Evolutionary conservation across 495 filamentous ascomycete species (phyloP).

Genomic region (Hypoxylon trugodes): DNA sequence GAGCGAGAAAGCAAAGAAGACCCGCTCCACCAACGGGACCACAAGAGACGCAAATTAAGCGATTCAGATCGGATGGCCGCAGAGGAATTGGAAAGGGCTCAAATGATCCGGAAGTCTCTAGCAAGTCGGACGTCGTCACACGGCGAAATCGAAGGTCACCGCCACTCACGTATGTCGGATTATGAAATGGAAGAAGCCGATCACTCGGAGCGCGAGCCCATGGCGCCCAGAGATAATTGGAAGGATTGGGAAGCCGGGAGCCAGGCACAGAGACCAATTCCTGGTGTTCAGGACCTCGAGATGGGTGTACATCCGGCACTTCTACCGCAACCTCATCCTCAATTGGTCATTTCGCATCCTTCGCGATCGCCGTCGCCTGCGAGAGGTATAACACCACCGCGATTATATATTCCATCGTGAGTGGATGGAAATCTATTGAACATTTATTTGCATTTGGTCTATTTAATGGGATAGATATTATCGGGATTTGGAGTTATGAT

Average conservation of each 20-base stretch:
- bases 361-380: slow-evolving; percentile 41
- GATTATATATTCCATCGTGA: slow-evolving; percentile 14
- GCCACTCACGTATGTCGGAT: neutral
- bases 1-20: slow-evolving; percentile 23
- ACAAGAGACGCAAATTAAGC: slow-evolving; percentile 41
- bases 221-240: slow-evolving; percentile 32
- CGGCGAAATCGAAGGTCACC: neutral
- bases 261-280: slow-evolving; percentile 37
- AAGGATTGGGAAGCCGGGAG: slow-evolving; percentile 46
- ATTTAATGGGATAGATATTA: too few relatives aligned
- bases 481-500: too few relatives aligned
- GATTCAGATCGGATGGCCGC: slow-evolving; percentile 35
- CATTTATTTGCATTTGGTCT: too few relatives aligned
- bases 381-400: slow-evolving; percentile 15
- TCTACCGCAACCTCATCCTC: slow-evolving; percentile 34
- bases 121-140: slow-evolving; percentile 48
- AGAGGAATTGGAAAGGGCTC: slow-evolving; percentile 50
- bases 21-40: slow-evolving; percentile 31
- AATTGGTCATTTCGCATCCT: slow-evolving; percentile 41
- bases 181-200: slow-evolving; percentile 10
- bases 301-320: slow-evolving; percentile 35
- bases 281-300: slow-evolving; percentile 42
- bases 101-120: slow-evolving; percentile 59
- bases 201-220: slow-evolving; percentile 25
- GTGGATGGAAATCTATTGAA: neutral